These are phyloP conservation scores for Physcomitrellopsis africana DNA, from an alignment of 225 moss, liverwort and hornwort genomes.

Conservation along the genomic window DNA sequence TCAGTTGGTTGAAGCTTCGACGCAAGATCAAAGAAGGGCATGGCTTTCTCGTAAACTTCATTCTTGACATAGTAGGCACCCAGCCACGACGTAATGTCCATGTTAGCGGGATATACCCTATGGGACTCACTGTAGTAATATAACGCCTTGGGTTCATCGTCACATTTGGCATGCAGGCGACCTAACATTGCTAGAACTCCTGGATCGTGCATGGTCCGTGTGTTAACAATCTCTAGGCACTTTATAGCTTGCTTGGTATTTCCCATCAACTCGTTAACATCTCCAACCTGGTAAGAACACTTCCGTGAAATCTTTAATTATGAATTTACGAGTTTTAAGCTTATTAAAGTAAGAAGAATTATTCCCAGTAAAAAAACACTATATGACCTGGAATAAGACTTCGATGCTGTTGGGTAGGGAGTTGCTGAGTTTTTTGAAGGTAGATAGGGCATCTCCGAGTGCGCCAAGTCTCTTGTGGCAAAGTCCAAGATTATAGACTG, in stretches of 20 bases:
- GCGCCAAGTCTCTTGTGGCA: constrained; percentile 72
- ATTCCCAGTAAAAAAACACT: neutral
- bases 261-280: constrained; percentile 78
- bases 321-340: neutral
- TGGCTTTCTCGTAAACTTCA: constrained; percentile 88
- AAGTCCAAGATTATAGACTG: constrained; percentile 87
- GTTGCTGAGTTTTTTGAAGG: constrained; percentile 78
- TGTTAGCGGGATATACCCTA: constrained; percentile 78
- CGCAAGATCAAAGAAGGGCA: constrained; percentile 83
- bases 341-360: neutral
- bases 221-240: constrained; percentile 94
- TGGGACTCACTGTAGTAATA: constrained; percentile 90
- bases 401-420: constrained; percentile 81
- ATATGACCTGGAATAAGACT: constrained; percentile 73
- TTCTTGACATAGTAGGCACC: constrained; percentile 89
- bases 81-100: constrained; percentile 96
- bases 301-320: constrained; percentile 10
- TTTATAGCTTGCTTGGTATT: constrained; percentile 84
- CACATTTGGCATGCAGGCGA: constrained; percentile 66
- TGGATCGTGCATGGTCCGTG: constrained; percentile 77
- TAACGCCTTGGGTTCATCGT: constrained; percentile 87
- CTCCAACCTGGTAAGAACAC: constrained; percentile 63
- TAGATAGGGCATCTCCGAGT: constrained; percentile 67
- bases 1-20: constrained; percentile 81
- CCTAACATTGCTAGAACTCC: constrained; percentile 78